Conservation (phyloP, 805 yeast genomes). For the Wilhelminamyces savonicus region DNA sequence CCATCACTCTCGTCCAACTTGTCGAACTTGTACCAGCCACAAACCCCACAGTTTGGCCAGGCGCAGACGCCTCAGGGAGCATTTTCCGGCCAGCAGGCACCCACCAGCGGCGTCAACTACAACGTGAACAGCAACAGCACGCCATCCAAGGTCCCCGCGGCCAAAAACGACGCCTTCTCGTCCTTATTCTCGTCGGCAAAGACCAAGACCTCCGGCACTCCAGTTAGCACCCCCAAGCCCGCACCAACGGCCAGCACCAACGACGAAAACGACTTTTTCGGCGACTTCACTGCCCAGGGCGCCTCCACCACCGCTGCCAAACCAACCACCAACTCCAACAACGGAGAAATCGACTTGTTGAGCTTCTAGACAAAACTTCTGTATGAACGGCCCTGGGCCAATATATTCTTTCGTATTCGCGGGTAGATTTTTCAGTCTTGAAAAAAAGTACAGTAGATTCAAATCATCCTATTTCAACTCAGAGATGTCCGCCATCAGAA, state of each 20-base stretch:
- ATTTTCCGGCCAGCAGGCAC: constrained; percentile 4
- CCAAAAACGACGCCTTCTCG: constrained; percentile 63
- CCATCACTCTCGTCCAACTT: constrained; percentile 15
- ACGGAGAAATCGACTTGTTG: constrained; percentile 44
- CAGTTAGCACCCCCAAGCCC: constrained; percentile 4
- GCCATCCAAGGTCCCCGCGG: constrained; percentile 38
- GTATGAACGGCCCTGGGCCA: no score
- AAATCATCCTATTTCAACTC: no score
- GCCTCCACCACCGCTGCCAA: constrained; percentile 1
- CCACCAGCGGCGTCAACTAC: constrained; percentile 5
- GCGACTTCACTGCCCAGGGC: constrained; percentile 23
- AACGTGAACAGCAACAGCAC: constrained; percentile 18
- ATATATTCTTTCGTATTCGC: background rate
- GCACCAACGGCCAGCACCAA: constrained; percentile 4
- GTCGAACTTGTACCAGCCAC: constrained; percentile 20
- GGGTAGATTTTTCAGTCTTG: background rate
- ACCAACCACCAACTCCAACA: background rate
- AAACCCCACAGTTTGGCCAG: constrained; percentile 10
- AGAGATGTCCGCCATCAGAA: no score
- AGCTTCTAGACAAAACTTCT: constrained; percentile 28
- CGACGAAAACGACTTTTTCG: constrained; percentile 24
- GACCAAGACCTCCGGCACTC: constrained; percentile 18
- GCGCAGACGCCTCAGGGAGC: constrained; percentile 8
- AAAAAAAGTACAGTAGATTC: no score
- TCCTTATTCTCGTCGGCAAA: constrained; percentile 65